Evolutionary conservation across 495 filamentous ascomycete genomes (phyloP).

Genomic region (Annulohypoxylon stygium): DNA sequence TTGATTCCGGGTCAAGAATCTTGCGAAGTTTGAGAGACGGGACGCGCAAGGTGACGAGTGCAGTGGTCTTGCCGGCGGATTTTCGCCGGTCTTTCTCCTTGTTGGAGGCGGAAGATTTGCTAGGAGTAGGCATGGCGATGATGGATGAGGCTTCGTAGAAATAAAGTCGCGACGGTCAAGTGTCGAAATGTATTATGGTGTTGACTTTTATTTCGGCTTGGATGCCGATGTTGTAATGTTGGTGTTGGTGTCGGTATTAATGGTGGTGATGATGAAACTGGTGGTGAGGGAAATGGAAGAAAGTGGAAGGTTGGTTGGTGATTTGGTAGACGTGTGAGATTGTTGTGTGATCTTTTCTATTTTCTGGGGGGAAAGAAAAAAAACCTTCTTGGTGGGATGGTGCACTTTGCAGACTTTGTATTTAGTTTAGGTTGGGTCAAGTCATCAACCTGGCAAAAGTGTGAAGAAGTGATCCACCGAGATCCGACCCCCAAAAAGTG

Average conservation of each 20-base stretch:
- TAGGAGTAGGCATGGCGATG: slow-evolving; percentile 55
- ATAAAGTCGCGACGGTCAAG: slow-evolving; percentile 19
- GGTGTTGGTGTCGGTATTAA: slow-evolving; percentile 8
- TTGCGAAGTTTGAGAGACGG: slow-evolving; percentile 56
- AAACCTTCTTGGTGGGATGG: slow-evolving; percentile 37
- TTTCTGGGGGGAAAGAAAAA: slow-evolving; percentile 33
- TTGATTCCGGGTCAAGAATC: slow-evolving; percentile 58
- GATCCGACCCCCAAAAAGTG: slow-evolving; percentile 27
- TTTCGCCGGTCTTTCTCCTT: slow-evolving; percentile 67
- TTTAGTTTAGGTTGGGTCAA: slow-evolving; percentile 44
- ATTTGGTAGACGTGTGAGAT: slow-evolving; percentile 23
- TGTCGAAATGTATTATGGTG: slow-evolving; percentile 16
- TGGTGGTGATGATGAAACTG: slow-evolving; percentile 15
- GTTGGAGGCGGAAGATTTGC: slow-evolving; percentile 55
- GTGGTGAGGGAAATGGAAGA: slow-evolving; percentile 29
- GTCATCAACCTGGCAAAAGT: slow-evolving; percentile 48
- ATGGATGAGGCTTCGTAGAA: slow-evolving; percentile 32
- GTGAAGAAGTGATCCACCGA: slow-evolving; percentile 46
- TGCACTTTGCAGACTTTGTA: slow-evolving; percentile 48
- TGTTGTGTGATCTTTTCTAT: slow-evolving; percentile 20
- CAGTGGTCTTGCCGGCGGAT: slow-evolving; percentile 49
- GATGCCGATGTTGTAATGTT: not conserved
- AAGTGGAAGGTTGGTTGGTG: slow-evolving; percentile 25
- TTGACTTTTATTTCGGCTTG: not conserved
- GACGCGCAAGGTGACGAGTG: slow-evolving; percentile 57